A percentile compares a stretch with the other conserved stretches of the same genome.
phyloP scores from a whole-genome alignment of 1,284 basidiomycete species.

The Moesziomyces sp. region DNA sequence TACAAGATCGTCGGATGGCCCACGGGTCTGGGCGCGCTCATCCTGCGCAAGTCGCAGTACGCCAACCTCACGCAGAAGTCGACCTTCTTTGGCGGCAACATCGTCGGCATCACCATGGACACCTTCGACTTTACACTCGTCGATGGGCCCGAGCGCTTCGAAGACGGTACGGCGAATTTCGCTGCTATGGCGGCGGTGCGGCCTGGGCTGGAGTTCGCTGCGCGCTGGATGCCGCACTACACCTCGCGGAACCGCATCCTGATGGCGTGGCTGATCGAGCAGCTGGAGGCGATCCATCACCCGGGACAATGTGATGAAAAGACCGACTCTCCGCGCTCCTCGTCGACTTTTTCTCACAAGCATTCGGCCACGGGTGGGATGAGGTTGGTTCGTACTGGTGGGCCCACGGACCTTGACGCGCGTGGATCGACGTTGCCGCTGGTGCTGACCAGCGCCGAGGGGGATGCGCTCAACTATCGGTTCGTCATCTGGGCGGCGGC shows the following conservation, averaged over 20 bases:
- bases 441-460: conserved; percentile 2
- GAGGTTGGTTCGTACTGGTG: conserved; percentile 7
- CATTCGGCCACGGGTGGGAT: not conserved
- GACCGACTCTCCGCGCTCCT: not conserved
- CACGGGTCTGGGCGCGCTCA: conserved; percentile 21
- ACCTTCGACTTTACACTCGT: conserved; percentile 25
- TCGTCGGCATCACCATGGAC: conserved; percentile 36
- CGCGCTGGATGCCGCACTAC: conserved; percentile 9
- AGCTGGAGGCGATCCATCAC: conserved; percentile 23
- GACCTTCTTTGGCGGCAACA: conserved; percentile 41
- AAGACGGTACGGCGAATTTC: conserved; percentile 34
- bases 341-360: not conserved
- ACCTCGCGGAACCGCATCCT: conserved; percentile 3
- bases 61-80: conserved; percentile 1
- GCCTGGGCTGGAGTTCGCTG: conserved; percentile 18
- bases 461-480: conserved; percentile 20
- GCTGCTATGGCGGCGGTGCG: conserved; percentile 6
- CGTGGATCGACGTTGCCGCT: conserved; percentile 17
- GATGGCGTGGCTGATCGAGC: conserved; percentile 10
- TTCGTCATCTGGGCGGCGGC: conserved; percentile 30
- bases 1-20: conserved; percentile 43
- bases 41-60: conserved; percentile 17
- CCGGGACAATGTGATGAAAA: not conserved
- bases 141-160: conserved; percentile 23
- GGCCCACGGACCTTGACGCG: not conserved